Percentiles rank a stretch among this genome's conserved stretches.
Conservation (phyloP, 1,139 yeast species). For the Candida sp. region DNA sequence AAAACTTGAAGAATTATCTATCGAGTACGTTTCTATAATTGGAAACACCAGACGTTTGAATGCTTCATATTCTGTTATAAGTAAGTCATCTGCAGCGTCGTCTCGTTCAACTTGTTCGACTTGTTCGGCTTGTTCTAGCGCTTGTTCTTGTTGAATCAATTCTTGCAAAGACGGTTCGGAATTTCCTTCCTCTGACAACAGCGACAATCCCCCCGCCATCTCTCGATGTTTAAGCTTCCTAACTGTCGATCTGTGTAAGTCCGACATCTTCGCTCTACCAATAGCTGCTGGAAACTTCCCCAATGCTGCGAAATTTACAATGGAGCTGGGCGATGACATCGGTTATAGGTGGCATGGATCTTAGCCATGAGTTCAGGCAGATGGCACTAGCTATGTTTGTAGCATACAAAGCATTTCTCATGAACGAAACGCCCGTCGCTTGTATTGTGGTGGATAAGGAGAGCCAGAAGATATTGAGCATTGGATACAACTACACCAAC, state of each 20-base stretch:
- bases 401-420: conserved; percentile 36
- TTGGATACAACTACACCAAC: conserved; percentile 90
- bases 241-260: conserved; percentile 38
- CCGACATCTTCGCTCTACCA: no score
- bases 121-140: conserved; percentile 3
- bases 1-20: conserved; percentile 23
- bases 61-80: conserved; percentile 17
- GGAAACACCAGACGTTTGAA: conserved; percentile 10
- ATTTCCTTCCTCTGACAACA: conserved; percentile 23
- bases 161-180: neutral
- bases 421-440: conserved; percentile 75
- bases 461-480: conserved; percentile 54
- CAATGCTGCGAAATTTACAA: conserved; percentile 46
- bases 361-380: conserved; percentile 24
- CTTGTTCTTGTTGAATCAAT: neutral
- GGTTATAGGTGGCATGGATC: conserved; percentile 21
- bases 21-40: conserved; percentile 9
- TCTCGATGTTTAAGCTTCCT: conserved; percentile 39
- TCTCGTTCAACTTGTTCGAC: no score
- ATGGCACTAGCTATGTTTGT: conserved; percentile 41
- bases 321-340: no score
- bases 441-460: conserved; percentile 55
- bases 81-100: neutral
- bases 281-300: no score
- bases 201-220: conserved; percentile 29